These are phyloP conservation scores for Pseudogymnoascus sp. DNA, from an alignment of 2,329 filamentous ascomycete species.

Conservation along the genomic window DNA sequence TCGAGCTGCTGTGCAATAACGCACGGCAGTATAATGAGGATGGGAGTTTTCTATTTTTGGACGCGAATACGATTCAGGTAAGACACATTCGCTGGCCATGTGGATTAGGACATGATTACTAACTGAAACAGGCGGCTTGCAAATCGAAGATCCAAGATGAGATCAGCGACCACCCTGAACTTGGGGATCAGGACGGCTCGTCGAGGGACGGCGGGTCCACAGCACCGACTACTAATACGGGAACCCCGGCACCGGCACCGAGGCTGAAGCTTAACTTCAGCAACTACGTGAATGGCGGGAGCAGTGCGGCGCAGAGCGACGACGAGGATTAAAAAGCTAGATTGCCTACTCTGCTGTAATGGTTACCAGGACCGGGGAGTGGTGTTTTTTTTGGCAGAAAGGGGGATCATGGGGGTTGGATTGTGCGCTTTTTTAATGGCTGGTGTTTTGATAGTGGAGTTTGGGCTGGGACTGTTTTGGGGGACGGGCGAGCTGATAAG, in stretches of 20 bases:
- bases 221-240: constrained; percentile 49
- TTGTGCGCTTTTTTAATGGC: constrained; percentile 10
- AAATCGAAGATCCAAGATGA: constrained; percentile 46
- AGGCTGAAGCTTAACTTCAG: constrained; percentile 62
- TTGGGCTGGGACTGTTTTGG: background rate
- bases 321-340: constrained; percentile 35
- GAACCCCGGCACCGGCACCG: constrained; percentile 45
- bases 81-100: constrained; percentile 29
- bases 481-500: background rate
- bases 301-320: constrained; percentile 43
- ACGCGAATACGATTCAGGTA: constrained; percentile 90
- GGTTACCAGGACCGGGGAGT: constrained; percentile 8
- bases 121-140: constrained; percentile 48
- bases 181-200: constrained; percentile 44
- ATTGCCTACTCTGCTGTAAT: constrained; percentile 7
- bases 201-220: constrained; percentile 28
- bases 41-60: constrained; percentile 80
- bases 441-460: background rate
- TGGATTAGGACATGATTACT: constrained; percentile 20
- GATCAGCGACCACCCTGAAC: constrained; percentile 46
- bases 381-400: constrained; percentile 2
- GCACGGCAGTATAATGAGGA: constrained; percentile 97
- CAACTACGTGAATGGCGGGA: constrained; percentile 34
- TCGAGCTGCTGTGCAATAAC: constrained; percentile 79
- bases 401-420: background rate